Conservation (phyloP, 371 early-diverging fungal genomes). For the Dentiscutata heterogama region DNA sequence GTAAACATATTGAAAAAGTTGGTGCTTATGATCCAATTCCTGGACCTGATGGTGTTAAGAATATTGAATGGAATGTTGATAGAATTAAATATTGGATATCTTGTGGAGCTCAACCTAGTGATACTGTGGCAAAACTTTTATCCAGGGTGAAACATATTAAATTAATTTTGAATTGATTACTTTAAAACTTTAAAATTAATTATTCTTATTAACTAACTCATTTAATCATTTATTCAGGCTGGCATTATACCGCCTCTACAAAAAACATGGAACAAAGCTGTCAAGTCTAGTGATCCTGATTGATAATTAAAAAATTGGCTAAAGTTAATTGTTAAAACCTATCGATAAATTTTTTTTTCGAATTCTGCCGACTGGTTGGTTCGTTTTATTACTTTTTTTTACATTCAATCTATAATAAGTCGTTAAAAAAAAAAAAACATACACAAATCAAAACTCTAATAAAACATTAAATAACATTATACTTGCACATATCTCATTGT, state of each 20-base stretch:
- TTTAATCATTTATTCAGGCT: not conserved
- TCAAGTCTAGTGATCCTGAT: not conserved
- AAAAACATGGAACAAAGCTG: not conserved
- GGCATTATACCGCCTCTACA: constrained; percentile 15
- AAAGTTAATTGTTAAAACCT: too few relatives aligned
- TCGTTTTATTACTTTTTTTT: too few relatives aligned
- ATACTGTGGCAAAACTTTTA: constrained; percentile 87
- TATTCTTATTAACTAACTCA: not conserved
- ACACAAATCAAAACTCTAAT: too few relatives aligned
- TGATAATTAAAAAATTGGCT: too few relatives aligned
- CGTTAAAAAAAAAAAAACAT: too few relatives aligned
- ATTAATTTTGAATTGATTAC: not conserved
- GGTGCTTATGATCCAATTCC: constrained; percentile 95
- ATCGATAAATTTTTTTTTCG: too few relatives aligned
- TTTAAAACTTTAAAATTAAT: not conserved
- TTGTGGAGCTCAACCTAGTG: constrained; percentile 94
- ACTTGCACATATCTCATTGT: too few relatives aligned
- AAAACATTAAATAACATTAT: too few relatives aligned
- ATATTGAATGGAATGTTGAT: constrained; percentile 86
- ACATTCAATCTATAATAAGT: too few relatives aligned
- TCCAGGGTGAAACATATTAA: constrained; percentile 74
- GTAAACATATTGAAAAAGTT: constrained; percentile 91
- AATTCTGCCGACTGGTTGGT: too few relatives aligned
- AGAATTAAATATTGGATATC: constrained; percentile 97
- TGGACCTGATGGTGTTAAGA: constrained; percentile 78